Percentiles rank a stretch among this genome's conserved stretches.
Evolutionary conservation across 2,329 filamentous ascomycete genomes (phyloP).

Genomic region (Ploettnerulaceae sp.): DNA sequence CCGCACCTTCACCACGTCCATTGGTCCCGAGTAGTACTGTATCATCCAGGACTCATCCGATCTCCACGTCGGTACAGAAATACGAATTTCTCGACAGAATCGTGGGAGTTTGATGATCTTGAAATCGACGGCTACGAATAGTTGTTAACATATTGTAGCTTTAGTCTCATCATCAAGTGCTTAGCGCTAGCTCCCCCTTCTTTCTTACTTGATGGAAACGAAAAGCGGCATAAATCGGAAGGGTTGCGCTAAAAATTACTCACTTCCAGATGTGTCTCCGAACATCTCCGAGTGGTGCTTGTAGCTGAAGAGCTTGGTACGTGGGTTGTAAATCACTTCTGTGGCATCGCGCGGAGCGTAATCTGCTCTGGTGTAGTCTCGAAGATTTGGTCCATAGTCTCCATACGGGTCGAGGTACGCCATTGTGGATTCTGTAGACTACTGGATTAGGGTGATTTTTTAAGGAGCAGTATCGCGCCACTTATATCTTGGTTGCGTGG

Average conservation of each 20-base stretch:
- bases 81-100: background rate
- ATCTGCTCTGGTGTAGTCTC: background rate
- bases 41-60: background rate
- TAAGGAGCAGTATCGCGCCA: too few relatives aligned
- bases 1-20: background rate
- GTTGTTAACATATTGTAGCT: too few relatives aligned
- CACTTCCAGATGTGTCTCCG: background rate
- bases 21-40: background rate
- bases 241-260: background rate
- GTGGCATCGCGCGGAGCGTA: constrained; percentile 1
- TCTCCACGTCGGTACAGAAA: background rate
- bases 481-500: too few relatives aligned
- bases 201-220: too few relatives aligned
- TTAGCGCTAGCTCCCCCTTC: too few relatives aligned
- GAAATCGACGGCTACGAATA: background rate
- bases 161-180: too few relatives aligned
- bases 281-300: background rate
- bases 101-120: background rate
- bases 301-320: background rate
- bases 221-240: too few relatives aligned
- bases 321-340: background rate
- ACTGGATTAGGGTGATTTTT: too few relatives aligned
- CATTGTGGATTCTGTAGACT: background rate
- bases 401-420: background rate
- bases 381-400: background rate